Evolutionary conservation across 1,284 basidiomycete species (phyloP), one percentile per base, ranked within the genome.

Genomic region (Marasmius fiardii): DNA sequence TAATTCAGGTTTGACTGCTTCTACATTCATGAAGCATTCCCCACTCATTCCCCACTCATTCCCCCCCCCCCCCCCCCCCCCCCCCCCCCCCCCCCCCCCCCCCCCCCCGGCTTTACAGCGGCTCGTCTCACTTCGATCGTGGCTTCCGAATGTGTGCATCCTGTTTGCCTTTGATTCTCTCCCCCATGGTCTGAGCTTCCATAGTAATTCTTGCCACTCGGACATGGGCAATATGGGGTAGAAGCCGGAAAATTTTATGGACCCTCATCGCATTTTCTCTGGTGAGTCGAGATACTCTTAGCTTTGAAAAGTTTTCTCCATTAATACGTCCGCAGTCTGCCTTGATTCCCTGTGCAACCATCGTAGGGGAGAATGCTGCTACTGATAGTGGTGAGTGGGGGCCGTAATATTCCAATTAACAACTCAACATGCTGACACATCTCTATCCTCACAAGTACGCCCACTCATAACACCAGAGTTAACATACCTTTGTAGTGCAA

Each of bases 201-300:
- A 1, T 20, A 51, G 55, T 56, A 43, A 59, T 62, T 37, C 33
- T 62, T 18, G 61, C 58, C 21, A 52, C 60, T n/a, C 47, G 61
- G 33, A 62, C 61, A 7, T 62, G 58, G 58, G 61, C 58, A 18
- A 62, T 62, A 54, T 62, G 61, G 61, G 57, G 53, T 18, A 58
- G 55, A 37, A 48, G 41, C 31, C 44, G 55, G 14, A 51, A 28
- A 10, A 60, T 62, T 11, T 35, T 62, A 11, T 44, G 47, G 24
- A 53, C 45, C 7, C 51, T 62, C 3, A 23, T 49, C 26, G 37
- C 50, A 5, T 47, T 62, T 50, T 56, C 61, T 8, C 2, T 62
- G 33, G 61, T 60, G 26, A 20, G 56, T 53, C 12, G 8, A 34
- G 23, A 12, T 4, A 20, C 8, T 34, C n/a, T 31, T 18, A 8